These are phyloP conservation scores for Thelonectria blattea DNA, from an alignment of 2,329 filamentous ascomycete genomes.

Conservation along the genomic window DNA sequence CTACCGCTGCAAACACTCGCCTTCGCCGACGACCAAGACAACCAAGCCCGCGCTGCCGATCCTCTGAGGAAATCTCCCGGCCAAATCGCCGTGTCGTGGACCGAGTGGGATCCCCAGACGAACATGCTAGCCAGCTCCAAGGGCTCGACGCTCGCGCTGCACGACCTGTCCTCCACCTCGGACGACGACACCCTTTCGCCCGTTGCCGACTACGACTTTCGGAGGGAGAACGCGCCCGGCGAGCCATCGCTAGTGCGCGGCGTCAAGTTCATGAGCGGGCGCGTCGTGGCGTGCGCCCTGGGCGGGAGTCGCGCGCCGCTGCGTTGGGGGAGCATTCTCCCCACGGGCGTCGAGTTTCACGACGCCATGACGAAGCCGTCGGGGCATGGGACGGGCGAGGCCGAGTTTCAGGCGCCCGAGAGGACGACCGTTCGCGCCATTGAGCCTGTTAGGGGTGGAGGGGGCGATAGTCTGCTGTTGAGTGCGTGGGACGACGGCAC, in stretches of 20 bases:
- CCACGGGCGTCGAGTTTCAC: constrained; percentile 50
- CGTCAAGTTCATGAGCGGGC: constrained; percentile 54
- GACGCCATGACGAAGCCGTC: constrained; percentile 42
- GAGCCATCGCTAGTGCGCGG: constrained; percentile 39
- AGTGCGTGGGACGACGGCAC: constrained; percentile 62
- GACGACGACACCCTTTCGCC: constrained; percentile 27
- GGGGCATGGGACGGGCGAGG: constrained; percentile 22
- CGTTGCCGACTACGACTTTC: constrained; percentile 37
- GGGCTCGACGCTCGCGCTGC: constrained; percentile 40
- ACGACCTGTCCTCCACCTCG: constrained; percentile 33
- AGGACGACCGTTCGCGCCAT: constrained; percentile 53
- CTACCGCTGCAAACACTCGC: constrained; percentile 35
- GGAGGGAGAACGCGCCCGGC: constrained; percentile 19
- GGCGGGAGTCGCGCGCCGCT: constrained; percentile 51
- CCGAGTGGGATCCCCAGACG: constrained; percentile 41
- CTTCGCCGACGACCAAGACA: constrained; percentile 20
- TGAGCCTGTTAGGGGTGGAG: constrained; percentile 48
- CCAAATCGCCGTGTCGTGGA: constrained; percentile 41
- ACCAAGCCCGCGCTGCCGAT: constrained; percentile 17
- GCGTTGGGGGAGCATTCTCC: constrained; percentile 53
- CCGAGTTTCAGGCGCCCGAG: constrained; percentile 40
- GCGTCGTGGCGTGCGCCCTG: constrained; percentile 53
- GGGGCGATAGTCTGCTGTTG: constrained; percentile 51
- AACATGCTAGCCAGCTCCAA: constrained; percentile 42
- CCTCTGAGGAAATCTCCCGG: constrained; percentile 38